Conservation (phyloP, 2,329 filamentous ascomycete species). For the Verruconis gallopava region DNA sequence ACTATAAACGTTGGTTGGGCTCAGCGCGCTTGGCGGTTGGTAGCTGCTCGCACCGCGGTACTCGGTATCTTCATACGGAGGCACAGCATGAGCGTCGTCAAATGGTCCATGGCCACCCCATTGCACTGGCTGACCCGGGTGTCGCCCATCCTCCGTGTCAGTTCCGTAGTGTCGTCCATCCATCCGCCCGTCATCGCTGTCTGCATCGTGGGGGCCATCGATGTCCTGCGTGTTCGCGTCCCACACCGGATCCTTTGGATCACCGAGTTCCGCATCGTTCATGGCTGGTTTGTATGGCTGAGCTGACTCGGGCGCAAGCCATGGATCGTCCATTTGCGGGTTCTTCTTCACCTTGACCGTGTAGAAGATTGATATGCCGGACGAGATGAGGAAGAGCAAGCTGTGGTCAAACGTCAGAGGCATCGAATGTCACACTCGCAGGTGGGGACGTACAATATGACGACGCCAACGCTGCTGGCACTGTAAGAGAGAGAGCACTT, state of each 20-base stretch:
- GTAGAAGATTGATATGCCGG: conserved; percentile 41
- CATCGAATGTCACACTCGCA: not conserved
- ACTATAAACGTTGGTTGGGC: conserved; percentile 1
- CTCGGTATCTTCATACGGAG: conserved; percentile 6
- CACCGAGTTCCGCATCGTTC: conserved; percentile 24
- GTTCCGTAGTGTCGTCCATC: conserved; percentile 17
- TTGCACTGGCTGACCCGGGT: conserved; percentile 27
- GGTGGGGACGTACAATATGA: conserved; percentile 38
- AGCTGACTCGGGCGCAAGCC: conserved; percentile 22
- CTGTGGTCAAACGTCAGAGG: conserved; percentile 20
- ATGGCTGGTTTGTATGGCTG: conserved; percentile 28
- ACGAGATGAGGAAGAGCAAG: conserved; percentile 41
- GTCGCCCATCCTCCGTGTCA: conserved; percentile 26
- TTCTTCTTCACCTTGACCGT: conserved; percentile 44
- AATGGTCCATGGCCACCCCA: conserved; percentile 18
- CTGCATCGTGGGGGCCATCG: conserved; percentile 25
- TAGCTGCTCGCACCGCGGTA: conserved; percentile 5
- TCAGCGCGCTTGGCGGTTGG: conserved; percentile 6
- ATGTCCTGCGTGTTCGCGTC: conserved; percentile 29
- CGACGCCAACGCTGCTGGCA: conserved; percentile 41
- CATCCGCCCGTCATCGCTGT: conserved; percentile 34
- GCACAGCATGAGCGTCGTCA: not conserved
- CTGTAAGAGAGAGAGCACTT: conserved; percentile 46
- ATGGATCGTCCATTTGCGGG: conserved; percentile 23
- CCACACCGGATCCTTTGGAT: conserved; percentile 32